These are phyloP conservation scores for Diaporthe caulivora DNA, from an alignment of 2,329 filamentous ascomycete species.

Conservation along the genomic window DNA sequence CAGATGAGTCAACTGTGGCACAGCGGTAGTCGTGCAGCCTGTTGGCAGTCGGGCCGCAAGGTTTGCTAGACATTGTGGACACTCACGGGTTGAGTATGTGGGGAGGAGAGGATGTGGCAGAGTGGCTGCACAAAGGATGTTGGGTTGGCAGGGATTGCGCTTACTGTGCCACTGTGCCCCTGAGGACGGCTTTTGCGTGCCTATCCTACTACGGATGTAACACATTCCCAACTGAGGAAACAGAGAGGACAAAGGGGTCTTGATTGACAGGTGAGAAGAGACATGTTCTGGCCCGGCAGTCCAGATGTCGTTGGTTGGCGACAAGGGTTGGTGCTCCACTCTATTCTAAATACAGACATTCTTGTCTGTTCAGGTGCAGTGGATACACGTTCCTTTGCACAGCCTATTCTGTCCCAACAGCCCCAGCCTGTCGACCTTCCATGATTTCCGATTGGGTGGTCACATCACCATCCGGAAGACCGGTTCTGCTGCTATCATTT, in stretches of 20 bases:
- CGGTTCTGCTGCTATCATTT: not conserved
- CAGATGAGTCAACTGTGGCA: not conserved
- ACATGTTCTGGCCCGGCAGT: not conserved
- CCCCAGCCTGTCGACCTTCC: not conserved
- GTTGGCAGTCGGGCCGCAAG: not conserved
- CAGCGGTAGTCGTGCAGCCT: not conserved
- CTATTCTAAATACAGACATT: not conserved
- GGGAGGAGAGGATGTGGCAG: not conserved
- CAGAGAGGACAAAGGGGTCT: not conserved
- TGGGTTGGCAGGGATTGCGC: not conserved
- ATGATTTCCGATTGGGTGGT: not conserved
- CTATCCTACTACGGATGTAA: not conserved
- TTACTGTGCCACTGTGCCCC: not conserved
- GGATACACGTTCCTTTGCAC: not conserved
- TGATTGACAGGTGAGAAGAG: not conserved
- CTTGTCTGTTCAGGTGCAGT: not conserved
- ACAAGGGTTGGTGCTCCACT: not conserved
- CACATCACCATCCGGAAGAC: not conserved
- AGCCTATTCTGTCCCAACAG: not conserved
- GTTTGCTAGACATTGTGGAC: not conserved
- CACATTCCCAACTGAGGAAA: not conserved
- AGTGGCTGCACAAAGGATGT: not conserved
- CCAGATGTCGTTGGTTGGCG: not conserved
- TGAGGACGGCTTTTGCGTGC: constrained; percentile 8
- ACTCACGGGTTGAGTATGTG: not conserved